Base-by-base conservation (phyloP, 1,139 yeast genomes). In the Taphrina deformans region DNA sequence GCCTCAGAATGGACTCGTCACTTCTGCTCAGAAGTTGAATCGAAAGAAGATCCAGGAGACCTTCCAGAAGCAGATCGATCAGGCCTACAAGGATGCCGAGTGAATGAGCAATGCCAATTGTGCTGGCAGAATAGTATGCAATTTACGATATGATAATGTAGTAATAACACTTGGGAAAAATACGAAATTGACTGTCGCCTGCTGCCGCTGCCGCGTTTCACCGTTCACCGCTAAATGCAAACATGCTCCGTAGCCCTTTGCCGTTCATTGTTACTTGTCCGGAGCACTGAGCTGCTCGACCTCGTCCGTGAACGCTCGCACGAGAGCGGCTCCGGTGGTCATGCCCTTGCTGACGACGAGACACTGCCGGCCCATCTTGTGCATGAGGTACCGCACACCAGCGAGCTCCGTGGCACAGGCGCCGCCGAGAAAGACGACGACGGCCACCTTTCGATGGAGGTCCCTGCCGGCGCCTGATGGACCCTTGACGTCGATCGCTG, bases 21-120 rank as follows among this genome's bases (percentile, higher is more conserved):
- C 98, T 10, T 85, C 96, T 69, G 99, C 99, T 33, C 98, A 93
- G 79, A 95, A 95, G 78, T 83, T 95, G 72, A 97, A 93, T 80
- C 87, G 99, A 81, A 89, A 84, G 82, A 89, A 88, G 82, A 95
- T 95, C 75, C 80, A 90, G 73, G 85, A 81, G 50, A 84, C 72
- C 58, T 77, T 77, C 69, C 69, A 74, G 71, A 71, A 72, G 55
- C 76, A 70, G 4, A 69, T 79, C 62, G 74, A 74, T 53, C 59
- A 69, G 66, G 77, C 72, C 7, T 74, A 70, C 59, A 53, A 61
- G 52, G 53, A 61, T 23, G 46, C 56, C 18, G 70, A 58, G 73
- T 75, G n/a, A 44, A 21, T 2, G 45, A n/a, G 12, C 16, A n/a
- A n/a, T 38, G 12, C 18, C 5, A 9, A n/a, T 38, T n/a, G 41